Evolutionary conservation across 352 stramenopile genomes (phyloP).

Genomic region (Phytophthora sojae): DNA sequence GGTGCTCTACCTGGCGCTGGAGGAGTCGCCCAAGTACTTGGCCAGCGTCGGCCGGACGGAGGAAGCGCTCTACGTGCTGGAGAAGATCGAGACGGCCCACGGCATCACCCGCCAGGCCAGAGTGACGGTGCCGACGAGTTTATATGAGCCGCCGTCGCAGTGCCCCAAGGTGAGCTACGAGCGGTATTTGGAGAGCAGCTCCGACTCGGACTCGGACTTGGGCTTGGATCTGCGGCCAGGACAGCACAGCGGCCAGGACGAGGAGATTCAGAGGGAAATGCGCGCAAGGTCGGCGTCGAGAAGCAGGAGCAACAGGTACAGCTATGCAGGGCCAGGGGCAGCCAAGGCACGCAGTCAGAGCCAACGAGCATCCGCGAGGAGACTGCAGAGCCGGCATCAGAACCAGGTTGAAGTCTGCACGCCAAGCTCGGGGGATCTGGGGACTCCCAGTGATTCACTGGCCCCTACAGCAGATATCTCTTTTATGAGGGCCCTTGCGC

Average conservation of each 20-base stretch:
- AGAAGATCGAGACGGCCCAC: conserved; percentile 66
- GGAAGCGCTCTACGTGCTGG: conserved; percentile 61
- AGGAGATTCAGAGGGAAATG: conserved; percentile 6
- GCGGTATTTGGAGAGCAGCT: conserved; percentile 34
- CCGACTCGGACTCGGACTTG: conserved; percentile 31
- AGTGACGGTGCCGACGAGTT: conserved; percentile 63
- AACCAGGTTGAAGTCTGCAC: conserved; percentile 25
- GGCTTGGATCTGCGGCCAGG: conserved; percentile 23
- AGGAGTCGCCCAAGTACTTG: conserved; percentile 78
- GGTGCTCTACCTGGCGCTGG: conserved; percentile 39
- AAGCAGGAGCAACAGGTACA: conserved; percentile 13
- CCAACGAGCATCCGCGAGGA: conserved; percentile 35
- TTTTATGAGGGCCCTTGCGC: conserved; percentile 44
- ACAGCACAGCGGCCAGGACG: conserved; percentile 3
- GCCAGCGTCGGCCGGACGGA: conserved; percentile 64
- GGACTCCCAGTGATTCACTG: conserved; percentile 39
- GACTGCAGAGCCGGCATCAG: conserved; percentile 26
- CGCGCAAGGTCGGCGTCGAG: neutral
- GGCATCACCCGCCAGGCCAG: conserved; percentile 62
- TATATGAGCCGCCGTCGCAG: conserved; percentile 61
- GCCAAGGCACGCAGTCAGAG: conserved; percentile 23
- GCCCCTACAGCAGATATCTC: conserved; percentile 40
- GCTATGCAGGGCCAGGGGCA: conserved; percentile 27
- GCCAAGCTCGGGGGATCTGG: conserved; percentile 25
- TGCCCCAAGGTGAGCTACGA: conserved; percentile 37